Percentiles rank a stretch among this genome's conserved stretches.
Conservation (phyloP, 2,329 filamentous ascomycete genomes). For the Madurella mycetomatis region DNA sequence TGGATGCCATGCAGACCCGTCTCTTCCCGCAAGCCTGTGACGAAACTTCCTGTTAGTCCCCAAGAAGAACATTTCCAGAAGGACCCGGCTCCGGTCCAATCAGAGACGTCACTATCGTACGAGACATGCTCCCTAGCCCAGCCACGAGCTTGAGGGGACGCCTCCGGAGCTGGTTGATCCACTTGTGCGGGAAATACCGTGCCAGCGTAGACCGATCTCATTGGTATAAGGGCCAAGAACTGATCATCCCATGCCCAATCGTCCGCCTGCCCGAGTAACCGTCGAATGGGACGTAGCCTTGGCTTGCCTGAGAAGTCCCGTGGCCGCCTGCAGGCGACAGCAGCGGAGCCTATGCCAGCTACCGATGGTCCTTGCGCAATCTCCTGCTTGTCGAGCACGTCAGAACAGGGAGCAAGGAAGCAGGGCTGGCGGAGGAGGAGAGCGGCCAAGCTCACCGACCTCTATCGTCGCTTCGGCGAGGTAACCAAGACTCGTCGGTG, state of each 20-base stretch:
- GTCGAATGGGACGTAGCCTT: constrained; percentile 11
- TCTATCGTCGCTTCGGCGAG: not conserved
- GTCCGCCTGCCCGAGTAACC: constrained; percentile 3
- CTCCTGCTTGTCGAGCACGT: not conserved
- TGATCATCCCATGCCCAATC: constrained; percentile 6
- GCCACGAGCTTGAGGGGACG: not conserved
- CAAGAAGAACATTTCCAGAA: constrained; percentile 22
- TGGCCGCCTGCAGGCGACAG: not conserved
- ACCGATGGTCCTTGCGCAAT: not conserved
- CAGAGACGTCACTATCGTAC: constrained; percentile 10
- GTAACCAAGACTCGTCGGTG: not conserved
- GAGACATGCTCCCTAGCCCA: constrained; percentile 1
- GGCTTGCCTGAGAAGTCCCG: not conserved
- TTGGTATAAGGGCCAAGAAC: not conserved
- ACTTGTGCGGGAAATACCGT: not conserved
- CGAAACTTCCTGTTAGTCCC: constrained; percentile 2
- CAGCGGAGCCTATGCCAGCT: not conserved
- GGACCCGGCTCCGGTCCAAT: constrained; percentile 10
- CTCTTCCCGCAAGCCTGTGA: constrained; percentile 3
- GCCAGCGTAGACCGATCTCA: not conserved
- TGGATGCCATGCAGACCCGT: not conserved
- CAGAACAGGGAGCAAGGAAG: not conserved
- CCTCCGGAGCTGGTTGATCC: not conserved
- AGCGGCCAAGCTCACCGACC: not conserved
- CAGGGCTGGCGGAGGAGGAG: not conserved